A percentile compares a stretch with the other conserved stretches of the same genome.
Evolutionary conservation across 768 basidiomycete species (phyloP).

Genomic region (Calocybe gangraenosa): DNA sequence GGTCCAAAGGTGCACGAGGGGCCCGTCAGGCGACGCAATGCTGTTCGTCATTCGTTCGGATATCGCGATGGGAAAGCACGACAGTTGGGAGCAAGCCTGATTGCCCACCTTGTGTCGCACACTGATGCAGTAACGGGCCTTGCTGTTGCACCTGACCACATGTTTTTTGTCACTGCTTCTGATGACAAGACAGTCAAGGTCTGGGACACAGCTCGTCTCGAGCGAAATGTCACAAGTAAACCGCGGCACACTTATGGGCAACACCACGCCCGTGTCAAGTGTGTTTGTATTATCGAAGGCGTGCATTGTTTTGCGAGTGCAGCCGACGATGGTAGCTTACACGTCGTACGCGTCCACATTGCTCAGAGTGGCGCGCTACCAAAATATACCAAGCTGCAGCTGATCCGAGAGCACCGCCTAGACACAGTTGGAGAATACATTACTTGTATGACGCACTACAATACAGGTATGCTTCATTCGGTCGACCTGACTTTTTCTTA

Average conservation of each 20-base stretch:
- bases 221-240: slow-evolving; percentile 90
- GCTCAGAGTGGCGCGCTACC: slow-evolving; percentile 65
- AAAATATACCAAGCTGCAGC: slow-evolving; percentile 77
- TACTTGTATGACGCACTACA: slow-evolving; percentile 79
- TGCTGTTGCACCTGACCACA: slow-evolving; percentile 88
- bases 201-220: slow-evolving; percentile 91
- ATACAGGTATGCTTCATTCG: slow-evolving; percentile 48
- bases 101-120: slow-evolving; percentile 84
- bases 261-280: slow-evolving; percentile 57
- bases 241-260: slow-evolving; percentile 62
- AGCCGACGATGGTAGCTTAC: slow-evolving; percentile 78
- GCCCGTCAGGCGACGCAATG: slow-evolving; percentile 71
- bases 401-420: slow-evolving; percentile 76
- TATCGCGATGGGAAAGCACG: slow-evolving; percentile 58
- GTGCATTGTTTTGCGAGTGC: slow-evolving; percentile 88
- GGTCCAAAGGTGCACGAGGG: slow-evolving; percentile 85
- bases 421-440: slow-evolving; percentile 76
- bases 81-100: slow-evolving; percentile 72
- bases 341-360: slow-evolving; percentile 80
- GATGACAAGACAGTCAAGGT: slow-evolving; percentile 92
- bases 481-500: background rate
- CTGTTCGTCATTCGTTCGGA: slow-evolving; percentile 63
- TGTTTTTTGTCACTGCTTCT: slow-evolving; percentile 92
- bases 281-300: slow-evolving; percentile 79
- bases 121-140: slow-evolving; percentile 74